Evolutionary conservation across 768 basidiomycete genomes (phyloP).

Genomic region (Boletus reticuloceps): DNA sequence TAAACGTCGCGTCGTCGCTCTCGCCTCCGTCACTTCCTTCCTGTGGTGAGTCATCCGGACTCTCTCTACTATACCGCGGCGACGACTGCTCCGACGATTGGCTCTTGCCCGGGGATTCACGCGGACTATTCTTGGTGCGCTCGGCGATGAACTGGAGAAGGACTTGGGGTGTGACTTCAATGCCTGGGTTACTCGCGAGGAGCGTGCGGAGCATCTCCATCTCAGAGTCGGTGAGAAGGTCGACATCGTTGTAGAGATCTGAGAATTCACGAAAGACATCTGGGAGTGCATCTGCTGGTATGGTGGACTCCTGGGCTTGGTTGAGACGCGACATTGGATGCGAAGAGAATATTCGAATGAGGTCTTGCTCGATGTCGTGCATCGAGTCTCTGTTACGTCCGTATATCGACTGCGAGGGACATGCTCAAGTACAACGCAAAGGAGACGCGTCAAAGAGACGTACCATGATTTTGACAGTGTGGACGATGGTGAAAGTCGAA

Average conservation of each 20-base stretch:
- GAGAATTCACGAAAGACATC: constrained; percentile 68
- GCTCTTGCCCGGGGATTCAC: constrained; percentile 25
- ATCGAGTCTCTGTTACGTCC: constrained; percentile 72
- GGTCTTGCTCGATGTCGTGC: constrained; percentile 65
- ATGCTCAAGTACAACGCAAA: constrained; percentile 1
- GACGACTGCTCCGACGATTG: constrained; percentile 8
- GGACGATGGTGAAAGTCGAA: neutral
- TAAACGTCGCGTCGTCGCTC: constrained; percentile 33
- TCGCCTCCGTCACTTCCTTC: constrained; percentile 35
- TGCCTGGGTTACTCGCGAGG: constrained; percentile 55
- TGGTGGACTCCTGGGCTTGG: constrained; percentile 57
- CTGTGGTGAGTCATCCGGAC: constrained; percentile 33
- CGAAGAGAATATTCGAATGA: constrained; percentile 62
- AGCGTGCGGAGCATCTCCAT: constrained; percentile 56
- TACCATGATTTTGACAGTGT: constrained; percentile 24
- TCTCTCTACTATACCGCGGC: constrained; percentile 22
- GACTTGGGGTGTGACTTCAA: constrained; percentile 67
- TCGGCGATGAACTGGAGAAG: constrained; percentile 64
- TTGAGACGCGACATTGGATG: constrained; percentile 61
- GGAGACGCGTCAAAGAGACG: constrained; percentile 13
- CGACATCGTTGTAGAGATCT: constrained; percentile 53
- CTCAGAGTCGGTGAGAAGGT: constrained; percentile 67
- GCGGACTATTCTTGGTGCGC: constrained; percentile 43
- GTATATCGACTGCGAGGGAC: constrained; percentile 28
- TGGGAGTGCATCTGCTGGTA: constrained; percentile 69